Evolutionary conservation across 1,284 basidiomycete genomes (phyloP), one percentile per base, ranked within the genome.

Genomic region (Somion occarium): DNA sequence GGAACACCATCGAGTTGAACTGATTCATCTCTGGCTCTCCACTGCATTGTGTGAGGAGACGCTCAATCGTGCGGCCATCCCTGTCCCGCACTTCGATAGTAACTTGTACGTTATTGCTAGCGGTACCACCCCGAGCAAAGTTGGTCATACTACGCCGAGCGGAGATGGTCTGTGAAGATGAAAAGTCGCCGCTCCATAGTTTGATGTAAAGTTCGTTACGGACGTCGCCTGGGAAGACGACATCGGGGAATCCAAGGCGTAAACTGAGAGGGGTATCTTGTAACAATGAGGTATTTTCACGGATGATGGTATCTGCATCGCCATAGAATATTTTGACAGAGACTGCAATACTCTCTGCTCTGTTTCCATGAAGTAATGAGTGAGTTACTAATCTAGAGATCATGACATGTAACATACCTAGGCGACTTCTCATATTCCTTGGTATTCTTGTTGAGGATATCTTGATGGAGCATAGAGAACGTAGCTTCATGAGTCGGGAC

Each of bases 171-270:
- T 78, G 75, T 0, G 79, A 75, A 0, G 79, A 71, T 1, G 76
- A 72, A 63, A 96, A 97, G 56, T 91, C 86, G 23, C 90, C 94
- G 47, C 85, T 87, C 91, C 92, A 95, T 1, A 97, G 78, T 64
- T 94, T 97, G 73, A 98, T 80, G 68, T 98, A 98, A 5, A 97
- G 78, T 61, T 98, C 95, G 63, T 98, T 98, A 19, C 95, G 83
- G n/a, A 82, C 72, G 57, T 93, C 89, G 5, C 91, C 93, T 1
- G 95, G 95, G 63, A 95, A 94, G 7, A 97, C 94, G 1, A 97
- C 93, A 61, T 98, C 96, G 0, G 95, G 91, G 64, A 99, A 99
- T 24, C 94, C 93, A n/a, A 99, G 83, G 4, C 93, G 87, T 18
- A 89, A 74, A 1, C 93, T 94, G 37, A 87, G 77, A 0, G 93